Base-by-base conservation (phyloP, 2,329 filamentous ascomycete species). In the Paramyrothecium roridum region DNA sequence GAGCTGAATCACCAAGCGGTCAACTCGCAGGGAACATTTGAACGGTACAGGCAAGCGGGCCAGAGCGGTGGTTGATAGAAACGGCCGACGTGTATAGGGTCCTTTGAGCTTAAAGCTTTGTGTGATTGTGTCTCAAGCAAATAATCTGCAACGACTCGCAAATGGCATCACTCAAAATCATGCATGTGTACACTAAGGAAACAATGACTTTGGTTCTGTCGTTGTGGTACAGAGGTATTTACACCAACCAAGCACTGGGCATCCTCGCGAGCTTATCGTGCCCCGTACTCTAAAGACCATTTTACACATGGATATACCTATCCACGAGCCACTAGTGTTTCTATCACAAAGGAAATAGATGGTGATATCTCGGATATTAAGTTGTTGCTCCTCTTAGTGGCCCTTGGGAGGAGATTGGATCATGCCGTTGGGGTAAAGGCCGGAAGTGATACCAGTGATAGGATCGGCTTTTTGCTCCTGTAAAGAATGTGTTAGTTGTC, bases 381-480 rank as follows among this genome's bases (percentile, higher is more conserved):
- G 4, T 43, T 43, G 12, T 43, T 30, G 26, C 26, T 13, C 37
- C 37, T 43, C 37, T 76, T 79, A 82, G 66, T 72, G 66, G 64
- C 76, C 72, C 71, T 80, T 77, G 65, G 82, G 80, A 66, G 82
- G 78, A 60, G 83, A 86, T 80, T 96, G 92, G 63, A 96, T 83
- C 76, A 86, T 83, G 68, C 91, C 90, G 71, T 85, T 83, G 75
- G 91, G 91, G 61, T 76, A 77, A 80, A 96, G 96, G 66, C 85
- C 87, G 70, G 89, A 88, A 63, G 88, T 83, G 76, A 95, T 78
- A 82, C 92, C 92, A 60, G 89, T 91, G 74, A 96, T 84, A 59
- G 92, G 92, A 73, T 96, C 92, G 71, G 90, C 81, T 70, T 88
- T 89, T 85, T 96, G 90, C 71, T 80, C 80, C 90, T 96, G 73